These are phyloP conservation scores for Cutaneotrichosporon cavernicola DNA, from an alignment of 1,284 basidiomycete genomes.

Conservation along the genomic window DNA sequence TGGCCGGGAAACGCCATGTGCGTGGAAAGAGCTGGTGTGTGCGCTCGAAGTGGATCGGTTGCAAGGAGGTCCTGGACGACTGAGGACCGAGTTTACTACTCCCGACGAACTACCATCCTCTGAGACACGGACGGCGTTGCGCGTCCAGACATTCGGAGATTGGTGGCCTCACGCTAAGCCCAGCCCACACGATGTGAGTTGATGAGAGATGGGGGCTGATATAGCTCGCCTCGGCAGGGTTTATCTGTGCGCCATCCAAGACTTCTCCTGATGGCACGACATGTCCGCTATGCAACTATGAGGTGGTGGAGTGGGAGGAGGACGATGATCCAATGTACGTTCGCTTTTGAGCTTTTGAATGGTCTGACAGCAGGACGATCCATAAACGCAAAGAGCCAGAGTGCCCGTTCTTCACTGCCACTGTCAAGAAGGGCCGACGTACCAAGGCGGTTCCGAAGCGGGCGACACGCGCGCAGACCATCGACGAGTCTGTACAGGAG, in stretches of 20 bases:
- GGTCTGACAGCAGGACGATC: conserved; percentile 21
- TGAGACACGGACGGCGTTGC: conserved; percentile 65
- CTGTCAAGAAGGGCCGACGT: conserved; percentile 16
- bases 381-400: conserved; percentile 42
- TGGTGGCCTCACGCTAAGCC: conserved; percentile 75
- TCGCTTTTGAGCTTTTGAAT: not conserved
- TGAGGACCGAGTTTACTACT: conserved; percentile 59
- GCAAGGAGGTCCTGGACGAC: conserved; percentile 21
- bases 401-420: conserved; percentile 48
- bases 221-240: conserved; percentile 80
- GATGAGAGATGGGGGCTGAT: not conserved
- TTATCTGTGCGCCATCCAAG: conserved; percentile 65
- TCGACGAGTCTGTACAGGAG: not conserved
- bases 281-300: conserved; percentile 72
- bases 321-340: conserved; percentile 69
- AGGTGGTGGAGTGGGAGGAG: conserved; percentile 74
- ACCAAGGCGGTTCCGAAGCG: conserved; percentile 5
- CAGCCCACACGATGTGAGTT: conserved; percentile 64
- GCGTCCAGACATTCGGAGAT: conserved; percentile 65
- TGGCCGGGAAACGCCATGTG: conserved; percentile 65
- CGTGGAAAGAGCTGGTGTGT: conserved; percentile 75
- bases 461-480: not conserved
- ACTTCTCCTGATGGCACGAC: conserved; percentile 68
- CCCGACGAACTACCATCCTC: conserved; percentile 64
- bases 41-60: conserved; percentile 55